Percentiles rank a stretch among this genome's conserved stretches.
Evolutionary conservation across 2,329 filamentous ascomycete species (phyloP).

Genomic region (Epichloe sibirici): DNA sequence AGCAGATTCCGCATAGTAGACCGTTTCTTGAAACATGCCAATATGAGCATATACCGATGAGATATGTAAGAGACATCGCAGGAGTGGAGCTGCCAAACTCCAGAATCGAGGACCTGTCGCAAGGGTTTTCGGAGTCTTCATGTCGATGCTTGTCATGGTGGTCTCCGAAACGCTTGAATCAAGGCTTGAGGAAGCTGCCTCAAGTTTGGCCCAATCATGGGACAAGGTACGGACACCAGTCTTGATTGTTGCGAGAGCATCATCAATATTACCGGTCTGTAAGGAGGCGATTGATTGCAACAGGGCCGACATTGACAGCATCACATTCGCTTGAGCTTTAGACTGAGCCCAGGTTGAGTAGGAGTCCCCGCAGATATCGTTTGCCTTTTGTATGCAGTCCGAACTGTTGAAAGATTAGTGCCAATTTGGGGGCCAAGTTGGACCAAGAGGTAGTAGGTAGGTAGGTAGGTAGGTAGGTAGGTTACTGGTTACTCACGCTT

Average conservation of each 20-base stretch:
- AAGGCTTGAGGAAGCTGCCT: constrained; percentile 19
- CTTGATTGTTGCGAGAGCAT: constrained; percentile 45
- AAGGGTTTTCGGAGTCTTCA: constrained; percentile 10
- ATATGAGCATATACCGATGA: constrained; percentile 71
- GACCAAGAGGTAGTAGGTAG: background rate
- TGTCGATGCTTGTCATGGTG: constrained; percentile 16
- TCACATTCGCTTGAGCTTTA: constrained; percentile 21
- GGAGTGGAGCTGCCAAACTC: constrained; percentile 62
- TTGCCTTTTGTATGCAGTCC: constrained; percentile 26
- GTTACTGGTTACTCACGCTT: constrained; percentile 32
- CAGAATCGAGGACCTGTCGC: constrained; percentile 55
- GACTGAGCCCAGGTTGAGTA: constrained; percentile 21
- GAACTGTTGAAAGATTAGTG: constrained; percentile 12
- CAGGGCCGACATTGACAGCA: constrained; percentile 27
- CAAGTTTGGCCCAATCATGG: constrained; percentile 42
- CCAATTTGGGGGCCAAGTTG: background rate
- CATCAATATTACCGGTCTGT: constrained; percentile 46
- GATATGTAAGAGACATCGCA: constrained; percentile 59
- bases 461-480: background rate
- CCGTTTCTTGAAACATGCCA: constrained; percentile 76
- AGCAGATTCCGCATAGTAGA: constrained; percentile 80
- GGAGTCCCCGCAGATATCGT: constrained; percentile 20
- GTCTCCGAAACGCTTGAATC: constrained; percentile 18
- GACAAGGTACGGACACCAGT: constrained; percentile 44
- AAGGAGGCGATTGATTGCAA: constrained; percentile 54